Conservation (phyloP, 257 asterid species). For the Ajuga chamaepitys region DNA sequence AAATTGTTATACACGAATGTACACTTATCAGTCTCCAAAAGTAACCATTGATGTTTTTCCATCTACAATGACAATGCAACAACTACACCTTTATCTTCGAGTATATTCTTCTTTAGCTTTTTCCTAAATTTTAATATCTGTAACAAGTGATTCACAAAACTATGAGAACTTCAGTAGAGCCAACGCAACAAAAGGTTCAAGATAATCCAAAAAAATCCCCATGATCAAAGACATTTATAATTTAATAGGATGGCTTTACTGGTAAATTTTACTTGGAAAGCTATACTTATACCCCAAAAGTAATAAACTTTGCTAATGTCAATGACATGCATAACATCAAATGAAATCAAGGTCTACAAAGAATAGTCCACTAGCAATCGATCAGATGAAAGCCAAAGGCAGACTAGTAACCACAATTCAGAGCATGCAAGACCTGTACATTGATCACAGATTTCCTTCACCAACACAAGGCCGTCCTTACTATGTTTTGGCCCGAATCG, state of each 20-base stretch:
- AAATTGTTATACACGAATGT: too few species aligned
- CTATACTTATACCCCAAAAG: neutral
- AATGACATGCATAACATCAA: neutral
- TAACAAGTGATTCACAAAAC: neutral
- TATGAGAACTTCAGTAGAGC: neutral
- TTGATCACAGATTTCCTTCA: conserved; percentile 4
- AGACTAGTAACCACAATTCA: neutral
- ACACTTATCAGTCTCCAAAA: too few species aligned
- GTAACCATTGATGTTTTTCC: too few species aligned
- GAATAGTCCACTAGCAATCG: too few species aligned
- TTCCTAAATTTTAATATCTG: neutral
- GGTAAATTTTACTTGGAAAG: neutral
- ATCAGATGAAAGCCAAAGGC: too few species aligned
- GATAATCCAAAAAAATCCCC: neutral
- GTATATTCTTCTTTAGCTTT: too few species aligned
- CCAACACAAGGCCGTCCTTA: too few species aligned
- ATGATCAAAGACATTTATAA: neutral
- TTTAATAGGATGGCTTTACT: neutral
- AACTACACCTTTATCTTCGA: too few species aligned
- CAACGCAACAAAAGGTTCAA: neutral
- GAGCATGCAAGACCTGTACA: neutral
- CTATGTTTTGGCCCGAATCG: too few species aligned
- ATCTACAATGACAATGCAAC: too few species aligned
- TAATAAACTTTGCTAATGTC: neutral
- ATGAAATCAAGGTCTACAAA: too few species aligned